These are phyloP conservation scores for Paxillus ammoniavirescens DNA, from an alignment of 768 basidiomycete species.

Conservation along the genomic window DNA sequence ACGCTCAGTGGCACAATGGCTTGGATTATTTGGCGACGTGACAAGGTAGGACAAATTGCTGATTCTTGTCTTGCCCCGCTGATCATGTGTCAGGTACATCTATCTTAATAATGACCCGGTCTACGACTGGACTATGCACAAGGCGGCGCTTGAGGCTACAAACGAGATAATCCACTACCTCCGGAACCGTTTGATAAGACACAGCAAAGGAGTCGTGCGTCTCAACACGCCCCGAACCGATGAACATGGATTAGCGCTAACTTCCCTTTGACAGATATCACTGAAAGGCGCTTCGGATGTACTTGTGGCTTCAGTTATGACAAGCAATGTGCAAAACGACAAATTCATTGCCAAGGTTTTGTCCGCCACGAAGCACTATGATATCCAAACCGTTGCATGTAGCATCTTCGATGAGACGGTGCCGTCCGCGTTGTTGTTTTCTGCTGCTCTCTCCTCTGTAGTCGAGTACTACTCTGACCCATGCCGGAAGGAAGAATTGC, in stretches of 20 bases:
- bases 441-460: constrained; percentile 52
- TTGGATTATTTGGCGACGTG: constrained; percentile 49
- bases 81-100: constrained; percentile 30
- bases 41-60: constrained; percentile 23
- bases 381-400: constrained; percentile 40
- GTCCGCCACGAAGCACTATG: background rate
- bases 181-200: constrained; percentile 17
- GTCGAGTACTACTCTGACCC: constrained; percentile 59
- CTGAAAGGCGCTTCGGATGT: constrained; percentile 19
- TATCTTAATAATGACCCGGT: constrained; percentile 32
- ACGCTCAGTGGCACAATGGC: constrained; percentile 41
- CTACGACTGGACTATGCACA: constrained; percentile 33
- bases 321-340: constrained; percentile 23
- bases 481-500: constrained; percentile 26
- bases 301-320: constrained; percentile 17
- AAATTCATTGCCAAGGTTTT: constrained; percentile 19
- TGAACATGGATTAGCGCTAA: background rate
- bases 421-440: constrained; percentile 55
- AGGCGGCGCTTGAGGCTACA: constrained; percentile 25
- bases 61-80: background rate
- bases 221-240: background rate
- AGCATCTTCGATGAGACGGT: constrained; percentile 52
- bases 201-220: constrained; percentile 21
- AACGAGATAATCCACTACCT: constrained; percentile 26
- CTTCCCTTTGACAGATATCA: constrained; percentile 11